Percentiles rank a stretch among this genome's conserved stretches.
Evolutionary conservation across 495 filamentous ascomycete genomes (phyloP).

Genomic region (Pyrenula massariospora): DNA sequence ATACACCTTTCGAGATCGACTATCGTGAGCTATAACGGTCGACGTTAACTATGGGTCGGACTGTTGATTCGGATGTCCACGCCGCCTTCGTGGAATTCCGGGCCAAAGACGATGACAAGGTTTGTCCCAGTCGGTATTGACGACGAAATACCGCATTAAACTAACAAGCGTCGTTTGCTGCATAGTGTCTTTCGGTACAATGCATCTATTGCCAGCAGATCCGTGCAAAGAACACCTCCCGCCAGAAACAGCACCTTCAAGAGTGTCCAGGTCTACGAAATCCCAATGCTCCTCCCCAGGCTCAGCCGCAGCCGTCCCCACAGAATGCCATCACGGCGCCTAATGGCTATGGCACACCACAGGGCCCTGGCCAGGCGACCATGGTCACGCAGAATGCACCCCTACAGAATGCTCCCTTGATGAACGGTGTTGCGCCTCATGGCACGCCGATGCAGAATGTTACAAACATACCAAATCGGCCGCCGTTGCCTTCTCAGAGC

Average conservation of each 20-base stretch:
- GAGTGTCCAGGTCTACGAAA: slow-evolving; percentile 41
- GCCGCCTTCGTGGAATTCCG: slow-evolving; percentile 47
- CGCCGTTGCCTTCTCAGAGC: slow-evolving; percentile 19
- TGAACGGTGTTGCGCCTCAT: slow-evolving; percentile 36
- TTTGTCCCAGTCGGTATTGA: slow-evolving; percentile 17
- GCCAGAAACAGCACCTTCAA: slow-evolving; percentile 44
- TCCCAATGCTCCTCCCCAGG: slow-evolving; percentile 25
- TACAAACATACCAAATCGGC: slow-evolving; percentile 17
- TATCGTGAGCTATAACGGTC: not conserved
- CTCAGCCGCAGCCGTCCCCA: slow-evolving; percentile 24
- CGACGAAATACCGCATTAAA: slow-evolving; percentile 8
- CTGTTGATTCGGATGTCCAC: slow-evolving; percentile 46
- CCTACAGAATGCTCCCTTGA: slow-evolving; percentile 27
- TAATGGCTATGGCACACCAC: slow-evolving; percentile 37
- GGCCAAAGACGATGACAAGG: slow-evolving; percentile 51
- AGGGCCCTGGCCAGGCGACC: slow-evolving; percentile 9
- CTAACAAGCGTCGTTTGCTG: slow-evolving; percentile 14
- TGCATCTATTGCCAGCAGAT: slow-evolving; percentile 49
- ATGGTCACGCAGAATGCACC: slow-evolving; percentile 8
- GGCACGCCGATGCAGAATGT: slow-evolving; percentile 26
- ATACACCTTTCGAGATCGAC: not conserved
- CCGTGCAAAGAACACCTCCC: slow-evolving; percentile 45
- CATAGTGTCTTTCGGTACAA: slow-evolving; percentile 45
- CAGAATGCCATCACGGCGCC: slow-evolving; percentile 29
- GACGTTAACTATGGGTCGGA: slow-evolving; percentile 36